These are phyloP conservation scores for Antrodiella citrinella DNA, from an alignment of 768 basidiomycete genomes.

Conservation along the genomic window DNA sequence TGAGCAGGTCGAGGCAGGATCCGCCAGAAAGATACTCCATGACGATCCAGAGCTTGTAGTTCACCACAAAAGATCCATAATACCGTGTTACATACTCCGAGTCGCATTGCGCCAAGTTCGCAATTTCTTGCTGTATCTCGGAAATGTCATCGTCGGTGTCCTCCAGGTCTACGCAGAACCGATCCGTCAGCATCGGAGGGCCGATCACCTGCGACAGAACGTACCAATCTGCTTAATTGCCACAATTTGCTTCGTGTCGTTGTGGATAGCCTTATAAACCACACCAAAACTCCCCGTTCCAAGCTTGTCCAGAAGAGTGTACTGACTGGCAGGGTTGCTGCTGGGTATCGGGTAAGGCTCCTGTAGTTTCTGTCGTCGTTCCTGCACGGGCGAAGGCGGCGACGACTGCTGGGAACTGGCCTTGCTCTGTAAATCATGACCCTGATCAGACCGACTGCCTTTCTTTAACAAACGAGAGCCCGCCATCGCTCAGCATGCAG, in stretches of 20 bases:
- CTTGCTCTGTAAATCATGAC: slow-evolving; percentile 16
- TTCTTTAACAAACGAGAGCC: slow-evolving; percentile 36
- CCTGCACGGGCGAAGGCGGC: slow-evolving; percentile 38
- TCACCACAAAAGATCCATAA: slow-evolving; percentile 93
- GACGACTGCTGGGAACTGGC: slow-evolving; percentile 25
- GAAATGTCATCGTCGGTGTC: slow-evolving; percentile 98
- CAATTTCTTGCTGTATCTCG: slow-evolving; percentile 98
- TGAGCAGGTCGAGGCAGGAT: slow-evolving; percentile 95
- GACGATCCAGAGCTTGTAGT: slow-evolving; percentile 97
- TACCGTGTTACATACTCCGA: slow-evolving; percentile 96
- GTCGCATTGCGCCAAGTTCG: slow-evolving; percentile 91
- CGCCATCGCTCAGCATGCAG: slow-evolving; percentile 32
- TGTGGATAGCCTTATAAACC: slow-evolving; percentile 96
- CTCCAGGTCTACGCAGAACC: slow-evolving; percentile 68
- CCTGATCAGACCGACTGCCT: slow-evolving; percentile 22
- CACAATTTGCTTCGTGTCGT: slow-evolving; percentile 88
- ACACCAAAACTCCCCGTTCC: slow-evolving; percentile 95
- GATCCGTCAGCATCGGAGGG: background rate
- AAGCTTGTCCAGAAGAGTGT: slow-evolving; percentile 90
- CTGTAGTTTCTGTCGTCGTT: slow-evolving; percentile 32
- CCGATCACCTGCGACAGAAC: slow-evolving; percentile 25
- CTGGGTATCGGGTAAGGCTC: slow-evolving; percentile 66
- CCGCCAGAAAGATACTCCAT: slow-evolving; percentile 99
- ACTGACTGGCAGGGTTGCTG: slow-evolving; percentile 82
- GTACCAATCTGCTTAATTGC: slow-evolving; percentile 97